Conservation (phyloP, 495 filamentous ascomycete genomes). For the Hypoxylon lienhwacheense region DNA sequence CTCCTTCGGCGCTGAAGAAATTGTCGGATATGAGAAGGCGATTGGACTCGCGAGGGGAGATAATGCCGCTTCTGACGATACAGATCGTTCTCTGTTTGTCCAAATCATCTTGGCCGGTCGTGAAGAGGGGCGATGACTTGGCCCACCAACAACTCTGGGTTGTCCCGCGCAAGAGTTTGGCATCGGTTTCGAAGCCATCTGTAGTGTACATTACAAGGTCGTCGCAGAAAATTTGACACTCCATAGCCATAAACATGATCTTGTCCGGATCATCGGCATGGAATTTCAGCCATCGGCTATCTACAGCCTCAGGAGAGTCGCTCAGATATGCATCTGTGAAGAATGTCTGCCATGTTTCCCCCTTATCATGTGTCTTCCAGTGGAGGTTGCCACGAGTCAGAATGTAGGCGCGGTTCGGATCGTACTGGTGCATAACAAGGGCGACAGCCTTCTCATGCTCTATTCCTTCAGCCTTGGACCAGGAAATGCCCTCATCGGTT, state of each 20-base stretch:
- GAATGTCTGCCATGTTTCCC: constrained; percentile 77
- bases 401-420: constrained; percentile 76
- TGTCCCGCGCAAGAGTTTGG: constrained; percentile 61
- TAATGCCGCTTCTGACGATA: constrained; percentile 69
- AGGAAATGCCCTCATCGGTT: constrained; percentile 73
- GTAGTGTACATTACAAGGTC: constrained; percentile 74
- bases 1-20: constrained; percentile 62
- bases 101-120: constrained; percentile 59
- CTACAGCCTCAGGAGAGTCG: constrained; percentile 47
- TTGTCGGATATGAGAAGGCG: constrained; percentile 77
- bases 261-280: constrained; percentile 79
- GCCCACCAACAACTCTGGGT: constrained; percentile 83
- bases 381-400: constrained; percentile 66
- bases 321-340: constrained; percentile 54
- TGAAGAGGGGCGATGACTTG: constrained; percentile 70
- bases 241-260: constrained; percentile 76
- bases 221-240: constrained; percentile 62
- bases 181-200: constrained; percentile 72
- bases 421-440: constrained; percentile 73
- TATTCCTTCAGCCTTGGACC: constrained; percentile 65
- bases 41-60: constrained; percentile 64
- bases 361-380: constrained; percentile 79
- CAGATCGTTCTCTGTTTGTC: constrained; percentile 73
- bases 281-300: constrained; percentile 59
- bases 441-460: constrained; percentile 61